Evolutionary conservation across 73 alveolate species (phyloP).

Genomic region (Symbiodinium pilosum): DNA sequence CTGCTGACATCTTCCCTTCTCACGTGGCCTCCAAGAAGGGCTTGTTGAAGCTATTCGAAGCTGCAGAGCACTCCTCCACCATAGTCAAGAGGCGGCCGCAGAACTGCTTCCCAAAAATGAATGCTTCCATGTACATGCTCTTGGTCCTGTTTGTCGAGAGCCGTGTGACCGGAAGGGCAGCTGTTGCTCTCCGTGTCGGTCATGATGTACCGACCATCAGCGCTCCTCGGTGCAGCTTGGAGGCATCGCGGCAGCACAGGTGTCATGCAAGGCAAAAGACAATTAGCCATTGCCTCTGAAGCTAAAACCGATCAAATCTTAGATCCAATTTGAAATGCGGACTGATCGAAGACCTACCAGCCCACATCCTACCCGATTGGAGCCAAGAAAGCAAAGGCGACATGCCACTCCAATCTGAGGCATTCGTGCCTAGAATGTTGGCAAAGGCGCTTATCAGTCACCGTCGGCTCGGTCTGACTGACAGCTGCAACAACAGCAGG

Average conservation of each 20-base stretch:
- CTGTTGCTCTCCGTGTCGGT: constrained; percentile 8
- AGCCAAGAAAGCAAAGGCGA: too few species aligned
- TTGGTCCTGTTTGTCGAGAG: not conserved
- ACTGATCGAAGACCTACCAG: too few species aligned
- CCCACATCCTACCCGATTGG: too few species aligned
- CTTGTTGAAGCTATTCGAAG: constrained; percentile 29
- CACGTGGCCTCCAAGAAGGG: not conserved
- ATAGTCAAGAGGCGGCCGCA: not conserved
- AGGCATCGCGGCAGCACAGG: too few species aligned
- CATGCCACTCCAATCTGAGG: too few species aligned
- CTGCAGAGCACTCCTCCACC: not conserved
- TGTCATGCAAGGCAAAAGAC: too few species aligned
- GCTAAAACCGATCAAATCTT: too few species aligned
- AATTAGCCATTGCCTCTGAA: too few species aligned
- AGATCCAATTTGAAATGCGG: too few species aligned
- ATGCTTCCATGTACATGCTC: too few species aligned
- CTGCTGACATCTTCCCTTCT: not conserved
- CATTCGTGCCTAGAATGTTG: too few species aligned
- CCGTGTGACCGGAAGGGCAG: constrained; percentile 1
- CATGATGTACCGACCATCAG: not conserved
- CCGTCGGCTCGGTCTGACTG: not conserved
- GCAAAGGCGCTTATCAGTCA: not conserved
- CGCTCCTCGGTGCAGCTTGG: not conserved
- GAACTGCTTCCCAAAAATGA: too few species aligned
- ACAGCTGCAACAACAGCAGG: not conserved